Evolutionary conservation across 495 filamentous ascomycete species (phyloP).

Genomic region (Aspergillus haitiensis): DNA sequence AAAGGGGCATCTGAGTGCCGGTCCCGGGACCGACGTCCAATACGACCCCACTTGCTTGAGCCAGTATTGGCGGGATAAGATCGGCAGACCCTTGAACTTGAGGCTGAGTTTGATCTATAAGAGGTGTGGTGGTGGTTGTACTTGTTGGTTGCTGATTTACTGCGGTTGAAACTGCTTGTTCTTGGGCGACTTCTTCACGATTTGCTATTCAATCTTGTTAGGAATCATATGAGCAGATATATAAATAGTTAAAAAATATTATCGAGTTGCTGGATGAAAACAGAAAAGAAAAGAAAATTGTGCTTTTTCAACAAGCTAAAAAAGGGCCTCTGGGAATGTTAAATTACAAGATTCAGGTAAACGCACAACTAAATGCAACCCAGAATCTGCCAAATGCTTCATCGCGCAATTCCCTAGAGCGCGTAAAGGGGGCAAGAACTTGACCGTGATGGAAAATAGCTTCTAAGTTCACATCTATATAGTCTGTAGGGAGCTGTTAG

Average conservation of each 20-base stretch:
- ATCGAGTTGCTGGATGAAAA: background rate
- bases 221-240: background rate
- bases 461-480: slow-evolving; percentile 35
- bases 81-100: slow-evolving; percentile 30
- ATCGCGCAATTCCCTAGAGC: slow-evolving; percentile 35
- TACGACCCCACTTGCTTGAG: slow-evolving; percentile 39
- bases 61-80: slow-evolving; percentile 43
- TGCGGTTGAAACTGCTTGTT: background rate
- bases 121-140: background rate
- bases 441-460: slow-evolving; percentile 38
- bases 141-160: background rate
- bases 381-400: slow-evolving; percentile 49
- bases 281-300: background rate
- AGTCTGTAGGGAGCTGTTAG: slow-evolving; percentile 26
- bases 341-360: background rate
- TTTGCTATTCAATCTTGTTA: slow-evolving; percentile 3
- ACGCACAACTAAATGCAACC: slow-evolving; percentile 41
- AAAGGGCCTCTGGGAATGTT: too few relatives aligned
- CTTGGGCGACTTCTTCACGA: slow-evolving; percentile 1
- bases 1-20: slow-evolving; percentile 48
- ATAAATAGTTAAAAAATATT: background rate
- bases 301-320: too few relatives aligned
- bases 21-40: slow-evolving; percentile 54
- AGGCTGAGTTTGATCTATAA: background rate
- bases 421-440: slow-evolving; percentile 40